A percentile compares a stretch with the other conserved stretches of the same genome.
Evolutionary conservation across 345 rosid species (phyloP).

Genomic region (Eucalyptus tenuipes): DNA sequence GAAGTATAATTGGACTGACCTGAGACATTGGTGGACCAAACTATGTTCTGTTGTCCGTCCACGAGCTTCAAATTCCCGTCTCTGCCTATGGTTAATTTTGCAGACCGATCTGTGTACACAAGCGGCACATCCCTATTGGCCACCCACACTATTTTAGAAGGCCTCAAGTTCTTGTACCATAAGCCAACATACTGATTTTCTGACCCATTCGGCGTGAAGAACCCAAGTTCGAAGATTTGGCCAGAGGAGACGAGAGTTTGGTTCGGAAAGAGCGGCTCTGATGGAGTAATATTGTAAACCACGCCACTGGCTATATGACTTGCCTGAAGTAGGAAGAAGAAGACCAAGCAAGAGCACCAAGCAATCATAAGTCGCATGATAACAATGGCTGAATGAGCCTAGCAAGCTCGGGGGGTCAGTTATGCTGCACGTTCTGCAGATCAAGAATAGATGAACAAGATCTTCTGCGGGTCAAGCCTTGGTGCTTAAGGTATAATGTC

Average conservation of each 20-base stretch:
- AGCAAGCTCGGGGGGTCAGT: not conserved
- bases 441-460: not conserved
- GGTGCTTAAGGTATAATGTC: not conserved
- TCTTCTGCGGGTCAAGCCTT: not conserved
- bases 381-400: not conserved
- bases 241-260: not conserved
- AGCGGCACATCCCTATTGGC: conserved; percentile 25
- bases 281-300: not conserved
- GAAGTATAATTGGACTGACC: not conserved
- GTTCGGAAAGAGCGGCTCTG: not conserved
- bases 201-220: not conserved
- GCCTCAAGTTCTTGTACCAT: not conserved
- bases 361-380: not conserved
- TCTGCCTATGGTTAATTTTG: not conserved
- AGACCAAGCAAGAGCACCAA: not conserved
- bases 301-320: not conserved
- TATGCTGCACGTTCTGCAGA: not conserved
- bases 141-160: conserved; percentile 20
- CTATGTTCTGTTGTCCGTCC: not conserved
- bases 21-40: conserved; percentile 11
- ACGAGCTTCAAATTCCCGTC: conserved; percentile 7
- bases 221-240: not conserved
- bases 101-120: not conserved
- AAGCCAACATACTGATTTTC: not conserved
- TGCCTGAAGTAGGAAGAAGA: not conserved